Evolutionary conservation across 768 basidiomycete species (phyloP).

Genomic region (Trametopsis cervina): DNA sequence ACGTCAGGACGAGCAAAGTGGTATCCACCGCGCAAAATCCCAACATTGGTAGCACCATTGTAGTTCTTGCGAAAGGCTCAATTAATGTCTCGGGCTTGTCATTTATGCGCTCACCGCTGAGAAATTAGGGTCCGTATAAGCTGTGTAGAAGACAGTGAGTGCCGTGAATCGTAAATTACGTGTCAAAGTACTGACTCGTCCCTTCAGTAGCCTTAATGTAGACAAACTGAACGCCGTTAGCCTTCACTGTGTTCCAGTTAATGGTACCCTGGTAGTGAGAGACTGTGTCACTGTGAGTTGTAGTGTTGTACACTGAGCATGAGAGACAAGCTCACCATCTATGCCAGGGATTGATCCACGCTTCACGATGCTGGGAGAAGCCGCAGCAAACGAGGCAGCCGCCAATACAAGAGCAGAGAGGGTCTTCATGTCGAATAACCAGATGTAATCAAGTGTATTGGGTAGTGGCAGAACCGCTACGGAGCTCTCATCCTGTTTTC

Average conservation of each 20-base stretch:
- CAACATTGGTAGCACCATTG: slow-evolving; percentile 45
- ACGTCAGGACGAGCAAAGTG: slow-evolving; percentile 52
- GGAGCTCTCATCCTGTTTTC: neutral
- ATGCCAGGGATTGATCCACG: slow-evolving; percentile 10
- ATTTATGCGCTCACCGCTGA: slow-evolving; percentile 15
- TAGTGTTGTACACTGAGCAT: neutral
- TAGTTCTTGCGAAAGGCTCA: slow-evolving; percentile 30
- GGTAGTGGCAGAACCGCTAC: neutral
- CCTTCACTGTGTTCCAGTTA: slow-evolving; percentile 44
- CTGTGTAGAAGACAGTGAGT: slow-evolving; percentile 12
- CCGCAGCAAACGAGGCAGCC: slow-evolving; percentile 5
- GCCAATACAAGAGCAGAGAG: slow-evolving; percentile 4
- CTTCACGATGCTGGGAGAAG: slow-evolving; percentile 4
- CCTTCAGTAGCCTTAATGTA: slow-evolving; percentile 69
- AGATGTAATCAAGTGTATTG: slow-evolving; percentile 1
- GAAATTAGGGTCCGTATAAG: slow-evolving; percentile 39
- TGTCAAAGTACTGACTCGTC: too few species aligned
- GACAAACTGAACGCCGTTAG: slow-evolving; percentile 46
- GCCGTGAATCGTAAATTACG: too few species aligned
- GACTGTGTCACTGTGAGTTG: slow-evolving; percentile 21
- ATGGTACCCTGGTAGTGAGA: slow-evolving; percentile 42
- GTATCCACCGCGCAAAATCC: slow-evolving; percentile 53
- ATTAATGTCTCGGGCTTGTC: neutral
- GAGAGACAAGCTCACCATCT: slow-evolving; percentile 2
- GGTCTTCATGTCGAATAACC: slow-evolving; percentile 4